Evolutionary conservation across 75 land plant genomes (phyloP).

Genomic region (Isoetes taiwanensis): DNA sequence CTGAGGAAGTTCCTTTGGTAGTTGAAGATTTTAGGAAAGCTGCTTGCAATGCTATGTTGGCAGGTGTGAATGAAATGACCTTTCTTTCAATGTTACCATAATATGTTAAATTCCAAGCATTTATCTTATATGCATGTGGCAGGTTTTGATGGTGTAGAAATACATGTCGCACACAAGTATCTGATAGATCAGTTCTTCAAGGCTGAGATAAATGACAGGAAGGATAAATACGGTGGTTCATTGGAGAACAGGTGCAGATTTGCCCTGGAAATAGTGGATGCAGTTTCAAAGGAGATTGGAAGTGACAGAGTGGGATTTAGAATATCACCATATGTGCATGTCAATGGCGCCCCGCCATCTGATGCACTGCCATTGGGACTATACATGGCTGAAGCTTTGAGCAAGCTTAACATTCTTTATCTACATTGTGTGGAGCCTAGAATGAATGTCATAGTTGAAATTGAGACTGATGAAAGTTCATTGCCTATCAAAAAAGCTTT

Average conservation of each 20-base stretch:
- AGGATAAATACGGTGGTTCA: not conserved
- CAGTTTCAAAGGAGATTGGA: not conserved
- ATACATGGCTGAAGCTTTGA: not conserved
- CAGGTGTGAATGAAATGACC: no score
- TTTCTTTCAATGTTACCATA: no score
- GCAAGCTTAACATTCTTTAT: not conserved
- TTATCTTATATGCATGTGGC: no score
- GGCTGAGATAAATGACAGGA: not conserved
- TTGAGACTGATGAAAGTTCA: not conserved
- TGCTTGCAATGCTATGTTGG: no score
- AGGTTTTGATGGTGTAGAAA: constrained; percentile 8
- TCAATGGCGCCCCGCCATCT: not conserved
- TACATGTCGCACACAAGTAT: not conserved
- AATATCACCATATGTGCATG: not conserved
- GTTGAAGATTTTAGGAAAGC: no score
- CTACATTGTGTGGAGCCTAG: constrained; percentile 4
- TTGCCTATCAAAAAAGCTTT: not conserved
- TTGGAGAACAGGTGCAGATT: not conserved
- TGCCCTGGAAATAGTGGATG: not conserved
- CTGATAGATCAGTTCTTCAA: not conserved
- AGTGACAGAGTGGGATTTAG: not conserved
- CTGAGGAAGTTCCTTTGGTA: constrained; percentile 29
- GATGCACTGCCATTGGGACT: not conserved
- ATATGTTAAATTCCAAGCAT: no score
- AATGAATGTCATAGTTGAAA: not conserved